A percentile compares a stretch with the other conserved stretches of the same genome.
Evolutionary conservation across 306 rosid species (phyloP).

Genomic region (Benincasa hispida): DNA sequence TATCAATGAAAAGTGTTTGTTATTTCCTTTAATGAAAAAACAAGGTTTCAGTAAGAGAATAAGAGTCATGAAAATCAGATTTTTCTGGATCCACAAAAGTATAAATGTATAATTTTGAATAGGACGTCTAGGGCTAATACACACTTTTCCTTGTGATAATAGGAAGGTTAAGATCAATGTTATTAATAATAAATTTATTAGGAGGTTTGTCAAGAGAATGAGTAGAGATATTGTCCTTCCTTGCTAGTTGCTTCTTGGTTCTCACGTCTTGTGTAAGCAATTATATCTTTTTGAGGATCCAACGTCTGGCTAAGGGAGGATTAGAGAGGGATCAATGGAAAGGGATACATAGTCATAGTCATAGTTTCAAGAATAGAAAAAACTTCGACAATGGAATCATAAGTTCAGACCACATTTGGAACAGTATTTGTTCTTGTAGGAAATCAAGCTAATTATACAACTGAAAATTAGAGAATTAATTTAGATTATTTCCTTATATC

Average conservation of each 20-base stretch:
- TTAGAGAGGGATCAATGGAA: neutral
- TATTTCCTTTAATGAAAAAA: too few species aligned
- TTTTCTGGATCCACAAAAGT: neutral
- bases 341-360: neutral
- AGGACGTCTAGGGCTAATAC: neutral
- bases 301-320: neutral
- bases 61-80: too few species aligned
- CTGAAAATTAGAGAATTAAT: too few species aligned
- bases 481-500: too few species aligned
- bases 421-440: neutral
- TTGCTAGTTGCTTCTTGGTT: neutral
- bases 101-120: neutral
- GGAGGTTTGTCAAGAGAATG: neutral
- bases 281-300: neutral
- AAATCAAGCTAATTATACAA: too few species aligned
- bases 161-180: neutral
- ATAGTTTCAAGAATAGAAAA: neutral
- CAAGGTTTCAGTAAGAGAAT: too few species aligned
- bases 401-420: neutral
- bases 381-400: neutral
- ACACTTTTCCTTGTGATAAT: neutral
- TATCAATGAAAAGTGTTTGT: too few species aligned
- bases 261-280: neutral
- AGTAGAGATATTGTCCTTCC: neutral
- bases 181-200: too few species aligned